Percentiles rank a stretch among this genome's conserved stretches.
phyloP scores from a whole-genome alignment of 2,329 filamentous ascomycete genomes.

The Aspergillus uvarum region DNA sequence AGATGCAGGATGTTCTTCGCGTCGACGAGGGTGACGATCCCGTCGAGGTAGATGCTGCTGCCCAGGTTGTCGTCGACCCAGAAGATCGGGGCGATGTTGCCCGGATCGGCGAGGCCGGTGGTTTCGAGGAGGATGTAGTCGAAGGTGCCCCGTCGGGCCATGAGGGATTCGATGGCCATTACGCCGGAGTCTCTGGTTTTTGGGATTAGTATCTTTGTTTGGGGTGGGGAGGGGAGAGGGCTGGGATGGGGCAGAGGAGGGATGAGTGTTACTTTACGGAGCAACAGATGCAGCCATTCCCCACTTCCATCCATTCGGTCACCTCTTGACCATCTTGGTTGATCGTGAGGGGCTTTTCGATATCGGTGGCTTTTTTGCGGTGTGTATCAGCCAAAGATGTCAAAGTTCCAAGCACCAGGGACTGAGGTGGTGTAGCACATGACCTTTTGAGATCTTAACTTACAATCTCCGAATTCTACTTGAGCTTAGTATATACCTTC shows the following conservation, averaged over 20 bases:
- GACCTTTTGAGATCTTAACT: constrained; percentile 27
- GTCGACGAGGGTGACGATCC: constrained; percentile 93
- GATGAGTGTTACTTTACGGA: constrained; percentile 75
- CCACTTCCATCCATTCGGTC: constrained; percentile 92
- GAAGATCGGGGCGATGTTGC: constrained; percentile 92
- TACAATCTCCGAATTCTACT: constrained; percentile 78
- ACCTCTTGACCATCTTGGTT: constrained; percentile 79
- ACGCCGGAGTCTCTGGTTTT: constrained; percentile 76
- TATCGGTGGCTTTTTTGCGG: constrained; percentile 68
- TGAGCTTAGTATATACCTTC: not conserved
- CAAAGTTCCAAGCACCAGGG: too few species aligned
- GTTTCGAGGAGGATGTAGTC: constrained; percentile 98
- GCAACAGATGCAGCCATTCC: constrained; percentile 97
- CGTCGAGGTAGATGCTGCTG: constrained; percentile 93
- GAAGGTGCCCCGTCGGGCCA: constrained; percentile 90
- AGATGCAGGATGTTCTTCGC: constrained; percentile 85
- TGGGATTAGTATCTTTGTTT: too few species aligned
- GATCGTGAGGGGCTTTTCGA: constrained; percentile 92
- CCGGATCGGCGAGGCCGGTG: constrained; percentile 90
- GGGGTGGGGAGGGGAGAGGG: too few species aligned
- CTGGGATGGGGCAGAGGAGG: not conserved
- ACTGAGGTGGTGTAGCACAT: not conserved
- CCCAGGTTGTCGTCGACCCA: constrained; percentile 97
- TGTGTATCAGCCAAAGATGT: too few species aligned
- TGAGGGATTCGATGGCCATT: constrained; percentile 89